Conservation (phyloP, 768 basidiomycete genomes). For the Tephrocybe rancida region DNA sequence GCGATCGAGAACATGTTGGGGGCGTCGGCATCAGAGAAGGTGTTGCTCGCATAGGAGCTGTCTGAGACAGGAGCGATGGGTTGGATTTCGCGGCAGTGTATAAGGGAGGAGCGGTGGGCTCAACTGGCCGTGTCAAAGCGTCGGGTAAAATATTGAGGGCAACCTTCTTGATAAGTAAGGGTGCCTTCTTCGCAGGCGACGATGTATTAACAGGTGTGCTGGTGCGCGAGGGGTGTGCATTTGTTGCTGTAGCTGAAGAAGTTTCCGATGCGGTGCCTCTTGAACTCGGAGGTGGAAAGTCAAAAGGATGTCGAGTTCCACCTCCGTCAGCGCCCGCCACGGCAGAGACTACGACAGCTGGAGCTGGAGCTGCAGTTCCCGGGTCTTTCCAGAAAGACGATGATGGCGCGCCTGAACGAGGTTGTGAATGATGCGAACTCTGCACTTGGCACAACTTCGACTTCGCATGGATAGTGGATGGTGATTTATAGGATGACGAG, state of each 20-base stretch:
- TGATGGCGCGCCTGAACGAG: constrained; percentile 38
- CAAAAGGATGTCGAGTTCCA: constrained; percentile 34
- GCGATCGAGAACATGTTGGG: constrained; percentile 30
- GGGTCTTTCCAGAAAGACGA: constrained; percentile 54
- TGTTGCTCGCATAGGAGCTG: constrained; percentile 48
- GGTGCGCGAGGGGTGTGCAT: constrained; percentile 41
- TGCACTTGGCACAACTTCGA: constrained; percentile 28
- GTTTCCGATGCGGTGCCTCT: constrained; percentile 34
- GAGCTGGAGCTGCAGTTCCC: constrained; percentile 52
- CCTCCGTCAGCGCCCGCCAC: constrained; percentile 47
- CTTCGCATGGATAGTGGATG: constrained; percentile 31
- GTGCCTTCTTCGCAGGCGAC: constrained; percentile 19
- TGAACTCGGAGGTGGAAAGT: constrained; percentile 28
- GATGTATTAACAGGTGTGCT: constrained; percentile 29
- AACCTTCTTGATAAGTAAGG: constrained; percentile 27
- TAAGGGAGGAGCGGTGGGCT: constrained; percentile 9
- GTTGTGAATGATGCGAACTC: constrained; percentile 33
- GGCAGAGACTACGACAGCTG: constrained; percentile 54
- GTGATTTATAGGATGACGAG: constrained; percentile 41
- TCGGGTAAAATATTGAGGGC: constrained; percentile 22
- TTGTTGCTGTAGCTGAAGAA: constrained; percentile 44
- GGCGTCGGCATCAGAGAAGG: constrained; percentile 27
- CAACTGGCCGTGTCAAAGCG: constrained; percentile 15
- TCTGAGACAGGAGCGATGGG: constrained; percentile 65
- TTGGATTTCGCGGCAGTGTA: constrained; percentile 28